Evolutionary conservation across 1,139 yeast species (phyloP), one percentile per base, ranked within the genome.

Genomic region (Saccharomyces hybrid): DNA sequence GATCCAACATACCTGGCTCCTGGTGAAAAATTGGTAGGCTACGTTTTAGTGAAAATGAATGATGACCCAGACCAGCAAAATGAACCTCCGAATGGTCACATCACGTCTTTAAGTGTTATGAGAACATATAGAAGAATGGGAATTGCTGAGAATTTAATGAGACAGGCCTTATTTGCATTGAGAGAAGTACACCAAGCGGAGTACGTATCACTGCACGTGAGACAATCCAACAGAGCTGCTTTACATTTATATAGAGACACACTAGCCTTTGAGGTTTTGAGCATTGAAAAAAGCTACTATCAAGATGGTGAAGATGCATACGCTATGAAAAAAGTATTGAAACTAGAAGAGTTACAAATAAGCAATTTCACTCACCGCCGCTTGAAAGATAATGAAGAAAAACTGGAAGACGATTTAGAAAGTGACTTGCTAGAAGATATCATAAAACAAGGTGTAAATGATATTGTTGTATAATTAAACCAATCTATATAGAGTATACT

Each of bases 301-400:
- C 97, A 93, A 56, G 98, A 93, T 70, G 96, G 96, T 28, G 99
- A 95, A 71, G 98, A 95, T 73, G 99, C 99, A n/a, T 93, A 90
- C 71, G 87, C 95, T 47, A 93, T 93, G 99, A 84, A 82, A 67
- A 85, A 85, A 65, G 76, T 75, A 1, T 74, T 88, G 61, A 73
- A 73, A 16, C 67, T 83, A 55, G 84, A 84, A 7, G 84, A 83
- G 27, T 72, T 85, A 56, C 61, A 81, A 52, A 90, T 91, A 20
- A 76, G 81, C 56, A 70, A 71, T 51, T 80, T 79, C 57, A 83
- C 80, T 61, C 67, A 63, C 53, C 58, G 58, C 32, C 46, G 56
- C 13, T 31, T 31, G 34, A 57, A 53, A 13, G 54, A 51, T 34
- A 34, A 47, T 46, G 72, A 71, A 25, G 73, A 74, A 1, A 72